A percentile compares a stretch with the other conserved stretches of the same genome.
These are phyloP conservation scores for Sporothrix pseudoabietina DNA, from an alignment of 2,329 filamentous ascomycete genomes.

Conservation along the genomic window DNA sequence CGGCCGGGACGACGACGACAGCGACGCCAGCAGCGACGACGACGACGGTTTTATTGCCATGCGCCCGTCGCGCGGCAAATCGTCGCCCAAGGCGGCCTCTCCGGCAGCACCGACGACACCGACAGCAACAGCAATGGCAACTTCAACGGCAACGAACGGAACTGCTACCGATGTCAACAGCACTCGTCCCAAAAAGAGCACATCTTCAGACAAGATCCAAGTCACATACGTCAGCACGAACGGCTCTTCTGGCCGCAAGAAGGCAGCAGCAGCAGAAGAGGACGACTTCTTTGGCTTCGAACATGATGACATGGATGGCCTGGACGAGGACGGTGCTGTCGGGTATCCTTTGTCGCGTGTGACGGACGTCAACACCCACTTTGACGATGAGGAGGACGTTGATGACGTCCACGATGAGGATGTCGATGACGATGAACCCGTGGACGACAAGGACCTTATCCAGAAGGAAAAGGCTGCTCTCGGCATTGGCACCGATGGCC, in stretches of 20 bases:
- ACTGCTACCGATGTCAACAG: background rate
- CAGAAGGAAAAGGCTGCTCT: slow-evolving; percentile 21
- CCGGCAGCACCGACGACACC: background rate
- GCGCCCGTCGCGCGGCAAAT: slow-evolving; percentile 27
- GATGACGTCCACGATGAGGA: background rate
- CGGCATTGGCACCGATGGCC: slow-evolving; percentile 23
- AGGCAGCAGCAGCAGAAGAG: slow-evolving; percentile 17
- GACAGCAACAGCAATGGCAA: background rate
- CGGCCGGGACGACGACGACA: background rate
- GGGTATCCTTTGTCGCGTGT: slow-evolving; percentile 33
- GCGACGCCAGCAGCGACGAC: slow-evolving; percentile 26
- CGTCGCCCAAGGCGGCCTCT: background rate
- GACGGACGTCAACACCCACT: slow-evolving; percentile 19
- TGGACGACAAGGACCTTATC: slow-evolving; percentile 10
- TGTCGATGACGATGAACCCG: slow-evolving; percentile 32
- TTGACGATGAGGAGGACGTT: slow-evolving; percentile 27
- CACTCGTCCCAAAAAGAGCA: slow-evolving; percentile 8
- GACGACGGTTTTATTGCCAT: slow-evolving; percentile 35
- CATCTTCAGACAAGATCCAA: slow-evolving; percentile 2
- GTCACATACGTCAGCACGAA: background rate
- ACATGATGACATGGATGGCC: slow-evolving; percentile 15
- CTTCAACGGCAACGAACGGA: background rate
- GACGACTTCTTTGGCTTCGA: slow-evolving; percentile 37
- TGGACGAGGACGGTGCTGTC: slow-evolving; percentile 38
- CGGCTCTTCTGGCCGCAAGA: background rate